A percentile compares a stretch with the other conserved stretches of the same genome.
phyloP scores from a whole-genome alignment of 371 early-diverging fungal genomes.

The Mucor plumbeus region DNA sequence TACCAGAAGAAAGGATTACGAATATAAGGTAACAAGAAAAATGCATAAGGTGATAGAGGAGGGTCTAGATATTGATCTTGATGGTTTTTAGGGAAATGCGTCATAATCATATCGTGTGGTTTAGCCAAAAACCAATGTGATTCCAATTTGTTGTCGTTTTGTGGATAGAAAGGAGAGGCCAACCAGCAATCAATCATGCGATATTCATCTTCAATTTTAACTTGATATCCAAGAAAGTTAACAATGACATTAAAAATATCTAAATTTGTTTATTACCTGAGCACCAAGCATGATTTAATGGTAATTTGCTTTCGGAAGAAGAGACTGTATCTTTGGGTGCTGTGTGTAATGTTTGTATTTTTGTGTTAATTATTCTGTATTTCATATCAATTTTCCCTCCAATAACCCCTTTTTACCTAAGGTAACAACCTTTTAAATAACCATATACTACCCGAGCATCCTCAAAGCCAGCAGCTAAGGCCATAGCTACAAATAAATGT shows the following conservation, averaged over 20 bases:
- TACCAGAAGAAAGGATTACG: slow-evolving; percentile 43
- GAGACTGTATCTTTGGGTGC: slow-evolving; percentile 43
- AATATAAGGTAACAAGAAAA: slow-evolving; percentile 46
- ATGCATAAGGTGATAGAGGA: slow-evolving; percentile 30
- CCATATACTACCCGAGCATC: slow-evolving; percentile 62
- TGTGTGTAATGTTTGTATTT: neutral
- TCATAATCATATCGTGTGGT: slow-evolving; percentile 47
- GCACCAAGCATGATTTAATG: slow-evolving; percentile 67
- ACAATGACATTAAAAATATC: too few relatives aligned
- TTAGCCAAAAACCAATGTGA: slow-evolving; percentile 51
- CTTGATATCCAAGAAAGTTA: slow-evolving; percentile 11
- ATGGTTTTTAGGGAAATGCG: slow-evolving; percentile 42
- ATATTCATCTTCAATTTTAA: slow-evolving; percentile 66
- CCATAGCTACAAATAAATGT: slow-evolving; percentile 63
- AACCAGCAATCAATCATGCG: slow-evolving; percentile 68
- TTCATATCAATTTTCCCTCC: neutral
- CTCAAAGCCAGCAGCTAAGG: slow-evolving; percentile 56
- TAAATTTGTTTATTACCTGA: slow-evolving; percentile 33
- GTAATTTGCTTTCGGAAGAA: slow-evolving; percentile 30
- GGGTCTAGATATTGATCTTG: slow-evolving; percentile 44
- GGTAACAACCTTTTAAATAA: slow-evolving; percentile 52
- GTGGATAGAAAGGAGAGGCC: slow-evolving; percentile 51
- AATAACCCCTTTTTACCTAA: slow-evolving; percentile 14
- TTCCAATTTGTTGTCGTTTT: slow-evolving; percentile 38
- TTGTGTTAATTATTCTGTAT: neutral